Evolutionary conservation across 148 eudicot genomes (phyloP).

Genomic region (Camellia lanceoleosa): DNA sequence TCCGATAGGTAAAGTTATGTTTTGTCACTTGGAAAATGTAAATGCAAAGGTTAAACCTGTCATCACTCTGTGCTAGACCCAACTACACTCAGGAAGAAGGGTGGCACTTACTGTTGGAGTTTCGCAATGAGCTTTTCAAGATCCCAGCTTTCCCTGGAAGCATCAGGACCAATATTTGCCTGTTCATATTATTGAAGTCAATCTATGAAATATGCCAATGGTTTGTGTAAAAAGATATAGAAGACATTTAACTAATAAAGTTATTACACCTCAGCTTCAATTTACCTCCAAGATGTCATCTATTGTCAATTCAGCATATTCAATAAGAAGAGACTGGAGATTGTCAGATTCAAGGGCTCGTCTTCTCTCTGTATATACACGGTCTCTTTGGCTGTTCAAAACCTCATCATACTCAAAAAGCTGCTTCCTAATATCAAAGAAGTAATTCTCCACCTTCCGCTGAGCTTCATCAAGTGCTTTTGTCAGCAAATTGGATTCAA

Average conservation of each 20-base stretch:
- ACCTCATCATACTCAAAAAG: constrained; percentile 97
- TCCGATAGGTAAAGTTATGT: neutral
- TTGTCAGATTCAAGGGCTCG: constrained; percentile 87
- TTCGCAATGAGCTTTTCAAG: constrained; percentile 86
- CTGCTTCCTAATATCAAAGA: constrained; percentile 93
- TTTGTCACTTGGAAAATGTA: neutral
- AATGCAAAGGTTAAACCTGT: neutral
- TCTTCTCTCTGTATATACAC: constrained; percentile 94
- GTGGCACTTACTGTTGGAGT: constrained; percentile 73
- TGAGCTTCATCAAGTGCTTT: constrained; percentile 99
- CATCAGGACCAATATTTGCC: constrained; percentile 96
- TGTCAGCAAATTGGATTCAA: constrained; percentile 96
- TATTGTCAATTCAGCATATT: constrained; percentile 97
- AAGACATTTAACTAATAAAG: neutral
- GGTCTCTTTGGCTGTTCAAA: constrained; percentile 97
- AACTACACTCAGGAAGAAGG: constrained; percentile 10
- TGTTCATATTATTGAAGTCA: constrained; percentile 25
- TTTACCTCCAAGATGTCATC: constrained; percentile 94
- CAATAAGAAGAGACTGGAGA: constrained; percentile 84
- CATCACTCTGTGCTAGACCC: neutral
- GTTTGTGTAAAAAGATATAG: neutral
- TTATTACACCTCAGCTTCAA: neutral
- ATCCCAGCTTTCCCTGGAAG: constrained; percentile 91
- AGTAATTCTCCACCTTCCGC: constrained; percentile 97
- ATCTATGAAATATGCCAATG: constrained; percentile 4